Base-by-base conservation (phyloP, 805 yeast genomes). In the Metschnikowia reukaufii region DNA sequence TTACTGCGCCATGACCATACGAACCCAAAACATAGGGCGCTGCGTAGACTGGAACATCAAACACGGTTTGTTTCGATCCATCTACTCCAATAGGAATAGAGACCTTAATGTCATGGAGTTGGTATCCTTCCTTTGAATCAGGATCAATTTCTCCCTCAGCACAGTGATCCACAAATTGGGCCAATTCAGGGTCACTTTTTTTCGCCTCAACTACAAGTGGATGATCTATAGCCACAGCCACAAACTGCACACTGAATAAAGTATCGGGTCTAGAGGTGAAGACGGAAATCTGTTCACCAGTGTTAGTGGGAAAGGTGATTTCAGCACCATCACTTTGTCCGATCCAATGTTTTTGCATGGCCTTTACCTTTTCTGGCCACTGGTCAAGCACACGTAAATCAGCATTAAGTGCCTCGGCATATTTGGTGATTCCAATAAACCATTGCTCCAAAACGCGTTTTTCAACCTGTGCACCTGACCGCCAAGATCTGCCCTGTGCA, bases 401-500 rank as follows among this genome's bases (percentile, higher is more conserved):
- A 9, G 71, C 63, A 47, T 79, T 77, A 45, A 94, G 71, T 2
- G 74, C 83, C 2, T 76, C 68, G 1, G 96, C 96, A 66, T 79
- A 90, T 49, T 84, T 75, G 1, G 99, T 90, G 47, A 94, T 92
- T 9, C 88, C 88, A 54, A 94, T 73, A 58, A 92, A 94, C 99
- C 99, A 94, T 64, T 94, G 99, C 51, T 83, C 87, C 38, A 94
- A 71, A 43, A 80, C 67, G 50, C 74, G 77, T 65, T 88, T 89
- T 64, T 94, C 97, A 0, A 92, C 99, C 13, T 83, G 49, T 0
- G 98, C 99, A 4, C 99, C 99, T 2, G 97, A 89, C 64, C 99
- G 79, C 99, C 99, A 94, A 0, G 97, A 89, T 45, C 83, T 74
- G 0, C 99, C 99, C 37, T 88, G 79, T 1, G 84, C 64, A 64